Evolutionary conservation across 2,329 filamentous ascomycete genomes (phyloP).

Genomic region (Colletotrichum destructivum): DNA sequence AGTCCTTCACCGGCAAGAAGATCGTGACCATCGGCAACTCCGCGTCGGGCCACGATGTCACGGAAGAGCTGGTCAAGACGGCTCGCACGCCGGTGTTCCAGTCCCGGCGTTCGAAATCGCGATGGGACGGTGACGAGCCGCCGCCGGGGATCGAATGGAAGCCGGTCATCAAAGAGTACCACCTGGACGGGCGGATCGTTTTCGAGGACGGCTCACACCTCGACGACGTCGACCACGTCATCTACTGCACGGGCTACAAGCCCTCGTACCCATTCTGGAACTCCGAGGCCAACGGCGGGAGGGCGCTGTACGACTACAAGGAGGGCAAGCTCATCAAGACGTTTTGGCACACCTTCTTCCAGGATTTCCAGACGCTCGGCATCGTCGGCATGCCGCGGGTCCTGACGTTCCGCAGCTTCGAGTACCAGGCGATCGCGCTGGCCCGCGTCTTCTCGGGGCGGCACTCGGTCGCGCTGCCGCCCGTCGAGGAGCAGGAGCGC

Average conservation of each 20-base stretch:
- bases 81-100: conserved; percentile 64
- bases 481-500: conserved; percentile 54
- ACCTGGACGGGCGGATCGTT: conserved; percentile 58
- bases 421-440: conserved; percentile 69
- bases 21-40: conserved; percentile 61
- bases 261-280: conserved; percentile 67
- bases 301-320: conserved; percentile 65
- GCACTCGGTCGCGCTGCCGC: conserved; percentile 56
- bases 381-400: conserved; percentile 67
- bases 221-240: conserved; percentile 55
- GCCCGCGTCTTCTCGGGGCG: conserved; percentile 64
- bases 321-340: conserved; percentile 58
- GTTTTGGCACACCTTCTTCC: conserved; percentile 70
- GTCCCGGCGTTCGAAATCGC: conserved; percentile 63
- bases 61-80: conserved; percentile 53
- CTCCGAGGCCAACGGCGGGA: conserved; percentile 55
- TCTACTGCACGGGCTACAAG: conserved; percentile 62
- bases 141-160: conserved; percentile 67
- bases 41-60: conserved; percentile 60
- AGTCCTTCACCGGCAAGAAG: conserved; percentile 51
- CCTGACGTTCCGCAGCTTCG: conserved; percentile 68
- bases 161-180: conserved; percentile 63
- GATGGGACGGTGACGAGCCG: conserved; percentile 66
- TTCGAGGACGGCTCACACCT: conserved; percentile 56
- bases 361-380: conserved; percentile 62